Percentiles rank a stretch among this genome's conserved stretches.
Evolutionary conservation across 257 asterid genomes (phyloP).

Genomic region (Asclepias syriaca): DNA sequence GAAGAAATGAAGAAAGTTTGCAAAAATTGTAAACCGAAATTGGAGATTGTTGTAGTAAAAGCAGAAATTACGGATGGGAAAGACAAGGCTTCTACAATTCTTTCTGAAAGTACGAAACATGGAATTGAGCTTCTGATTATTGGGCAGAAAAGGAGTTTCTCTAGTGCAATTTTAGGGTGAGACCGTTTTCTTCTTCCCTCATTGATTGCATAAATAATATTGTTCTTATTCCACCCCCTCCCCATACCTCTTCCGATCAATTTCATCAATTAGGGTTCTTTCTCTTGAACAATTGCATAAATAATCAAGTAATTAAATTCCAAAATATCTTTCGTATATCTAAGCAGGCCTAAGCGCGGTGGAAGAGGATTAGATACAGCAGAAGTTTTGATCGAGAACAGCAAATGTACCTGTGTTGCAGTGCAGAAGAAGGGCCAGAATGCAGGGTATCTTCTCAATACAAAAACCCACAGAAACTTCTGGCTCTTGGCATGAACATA

Average conservation of each 20-base stretch:
- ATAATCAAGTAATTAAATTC: too few species aligned
- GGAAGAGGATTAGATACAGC: constrained; percentile 62
- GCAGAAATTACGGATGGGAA: constrained; percentile 46
- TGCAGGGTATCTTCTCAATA: constrained; percentile 68
- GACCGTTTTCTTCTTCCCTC: constrained; percentile 10
- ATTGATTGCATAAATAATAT: too few species aligned
- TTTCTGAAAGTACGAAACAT: constrained; percentile 32
- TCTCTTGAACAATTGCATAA: too few species aligned
- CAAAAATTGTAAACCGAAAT: constrained; percentile 29
- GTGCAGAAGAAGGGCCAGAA: constrained; percentile 70
- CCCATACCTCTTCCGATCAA: too few species aligned
- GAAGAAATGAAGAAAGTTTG: constrained; percentile 60
- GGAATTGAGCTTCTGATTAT: constrained; percentile 51
- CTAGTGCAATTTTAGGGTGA: constrained; percentile 61
- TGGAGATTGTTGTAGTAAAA: constrained; percentile 40
- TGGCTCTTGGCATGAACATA: constrained; percentile 60
- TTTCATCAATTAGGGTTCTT: background rate
- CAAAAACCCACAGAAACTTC: constrained; percentile 65
- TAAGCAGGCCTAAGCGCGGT: constrained; percentile 39
- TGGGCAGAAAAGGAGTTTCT: constrained; percentile 53
- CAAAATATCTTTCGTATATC: background rate
- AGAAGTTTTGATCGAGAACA: constrained; percentile 59
- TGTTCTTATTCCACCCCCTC: too few species aligned
- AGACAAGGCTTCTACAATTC: constrained; percentile 58
- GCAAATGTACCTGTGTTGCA: constrained; percentile 75